Evolutionary conservation across 1,139 yeast species (phyloP), one percentile per base, ranked within the genome.

Genomic region (Pichia sp.): DNA sequence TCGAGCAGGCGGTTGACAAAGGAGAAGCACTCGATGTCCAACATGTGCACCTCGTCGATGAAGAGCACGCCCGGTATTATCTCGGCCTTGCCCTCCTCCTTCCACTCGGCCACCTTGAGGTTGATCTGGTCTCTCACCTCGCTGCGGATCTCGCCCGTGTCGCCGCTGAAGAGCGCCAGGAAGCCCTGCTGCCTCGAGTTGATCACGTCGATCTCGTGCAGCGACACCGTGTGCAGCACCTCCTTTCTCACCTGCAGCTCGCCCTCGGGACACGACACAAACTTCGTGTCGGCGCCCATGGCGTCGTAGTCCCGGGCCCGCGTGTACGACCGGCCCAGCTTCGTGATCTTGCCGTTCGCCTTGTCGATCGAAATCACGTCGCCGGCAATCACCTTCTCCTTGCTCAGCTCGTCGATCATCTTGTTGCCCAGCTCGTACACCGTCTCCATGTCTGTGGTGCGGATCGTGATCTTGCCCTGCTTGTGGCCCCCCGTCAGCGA

Each of bases 361-460:
- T 93, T 93, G 72, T 95, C 99, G 69, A 95, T 90, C 23, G 96
- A 85, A 60, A 95, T 87, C 53, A 95, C 95, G 73, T 95, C 99
- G 54, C 99, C 99, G 2, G 99, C 99, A 64, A 93, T 80, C 36
- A 95, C 95, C 70, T 93, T 95, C 72, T 95, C 99, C 72, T 88
- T 89, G 57, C 96, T 85, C 67, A 93, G 79, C 23, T 96, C 93
- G 65, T 95, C 99, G 69, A 95, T 93, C 97, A 93, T 93, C 73
- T 95, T 93, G 69, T 87, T 87, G 57, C 99, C 99, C 66, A 95
- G 78, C 74, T 93, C 99, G 73, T 95, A 93, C 60, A 93, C 89
- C 34, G 99, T 93, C 74, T 95, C 99, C 99, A 95, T 95, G 71
- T 95, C 99, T 15, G 99, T 93, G 45, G 99, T 95, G 70, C 95